phyloP scores from a whole-genome alignment of 106 monocot species.

The Acanthochlamys bracteata region DNA sequence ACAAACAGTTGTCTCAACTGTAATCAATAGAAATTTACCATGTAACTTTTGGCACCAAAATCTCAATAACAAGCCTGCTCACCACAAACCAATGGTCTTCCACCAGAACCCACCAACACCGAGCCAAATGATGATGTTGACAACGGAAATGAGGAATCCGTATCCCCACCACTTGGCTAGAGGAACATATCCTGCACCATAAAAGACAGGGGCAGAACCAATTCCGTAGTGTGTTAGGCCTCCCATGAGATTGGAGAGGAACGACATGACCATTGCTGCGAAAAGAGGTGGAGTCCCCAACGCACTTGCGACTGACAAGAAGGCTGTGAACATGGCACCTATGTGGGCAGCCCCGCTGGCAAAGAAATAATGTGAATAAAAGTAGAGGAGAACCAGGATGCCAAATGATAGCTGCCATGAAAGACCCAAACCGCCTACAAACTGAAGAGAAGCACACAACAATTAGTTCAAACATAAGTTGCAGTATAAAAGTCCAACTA shows the following conservation, averaged over 20 bases:
- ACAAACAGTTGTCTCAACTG: no score
- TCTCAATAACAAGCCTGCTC: constrained; percentile 15
- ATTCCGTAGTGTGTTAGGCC: constrained; percentile 97
- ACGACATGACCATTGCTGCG: constrained; percentile 81
- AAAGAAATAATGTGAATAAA: constrained; percentile 99
- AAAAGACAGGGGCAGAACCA: constrained; percentile 94
- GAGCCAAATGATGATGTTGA: constrained; percentile 93
- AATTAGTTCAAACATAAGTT: constrained; percentile 1
- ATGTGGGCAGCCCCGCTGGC: constrained; percentile 99
- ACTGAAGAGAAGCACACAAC: constrained; percentile 34
- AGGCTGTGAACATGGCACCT: constrained; percentile 98
- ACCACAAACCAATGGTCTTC: constrained; percentile 93
- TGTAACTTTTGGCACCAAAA: no score
- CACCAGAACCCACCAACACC: constrained; percentile 95
- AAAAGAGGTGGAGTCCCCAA: constrained; percentile 90
- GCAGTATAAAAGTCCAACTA: no score
- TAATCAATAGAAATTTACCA: no score
- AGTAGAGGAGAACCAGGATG: constrained; percentile 87
- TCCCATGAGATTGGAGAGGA: constrained; percentile 96
- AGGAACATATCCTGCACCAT: constrained; percentile 89
- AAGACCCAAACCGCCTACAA: constrained; percentile 88
- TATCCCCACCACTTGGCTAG: constrained; percentile 89
- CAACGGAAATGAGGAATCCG: constrained; percentile 85
- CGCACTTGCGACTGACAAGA: constrained; percentile 85
- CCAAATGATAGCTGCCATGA: constrained; percentile 97